A percentile compares a stretch with the other conserved stretches of the same genome.
phyloP scores from a whole-genome alignment of 2,329 filamentous ascomycete genomes.

The Cladorrhinum sp. region DNA sequence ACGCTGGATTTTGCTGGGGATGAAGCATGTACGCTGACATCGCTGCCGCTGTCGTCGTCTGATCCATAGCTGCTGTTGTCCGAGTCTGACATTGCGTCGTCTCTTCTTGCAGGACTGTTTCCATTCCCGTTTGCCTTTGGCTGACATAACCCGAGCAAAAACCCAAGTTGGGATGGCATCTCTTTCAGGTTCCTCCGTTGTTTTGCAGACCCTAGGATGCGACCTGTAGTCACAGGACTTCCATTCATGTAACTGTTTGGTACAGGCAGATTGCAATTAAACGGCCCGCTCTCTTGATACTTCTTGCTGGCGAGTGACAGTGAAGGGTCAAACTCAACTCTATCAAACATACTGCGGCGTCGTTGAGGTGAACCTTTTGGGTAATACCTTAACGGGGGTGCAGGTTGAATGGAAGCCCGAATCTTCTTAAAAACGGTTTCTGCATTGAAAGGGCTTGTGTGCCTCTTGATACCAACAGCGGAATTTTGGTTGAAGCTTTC shows the following conservation, averaged over 20 bases:
- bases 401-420: conserved; percentile 42
- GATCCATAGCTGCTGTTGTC: conserved; percentile 52
- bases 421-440: conserved; percentile 59
- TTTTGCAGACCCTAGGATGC: conserved; percentile 45
- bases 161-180: conserved; percentile 34
- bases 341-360: conserved; percentile 51
- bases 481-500: conserved; percentile 31
- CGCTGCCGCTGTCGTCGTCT: conserved; percentile 54
- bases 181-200: conserved; percentile 38
- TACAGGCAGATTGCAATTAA: conserved; percentile 42
- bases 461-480: conserved; percentile 42
- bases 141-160: conserved; percentile 35
- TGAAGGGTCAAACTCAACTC: conserved; percentile 51
- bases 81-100: conserved; percentile 42
- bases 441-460: conserved; percentile 55
- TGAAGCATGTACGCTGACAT: conserved; percentile 46
- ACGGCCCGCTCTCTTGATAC: conserved; percentile 55
- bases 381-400: conserved; percentile 25
- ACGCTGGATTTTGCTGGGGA: conserved; percentile 50
- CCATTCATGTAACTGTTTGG: conserved; percentile 31
- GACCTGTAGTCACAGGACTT: conserved; percentile 43
- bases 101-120: conserved; percentile 36
- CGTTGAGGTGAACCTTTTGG: conserved; percentile 30
- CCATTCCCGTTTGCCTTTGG: conserved; percentile 37
- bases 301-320: conserved; percentile 56